A percentile compares a stretch with the other conserved stretches of the same genome.
phyloP scores from a whole-genome alignment of 345 rosid genomes.

The Mangifera indica region DNA sequence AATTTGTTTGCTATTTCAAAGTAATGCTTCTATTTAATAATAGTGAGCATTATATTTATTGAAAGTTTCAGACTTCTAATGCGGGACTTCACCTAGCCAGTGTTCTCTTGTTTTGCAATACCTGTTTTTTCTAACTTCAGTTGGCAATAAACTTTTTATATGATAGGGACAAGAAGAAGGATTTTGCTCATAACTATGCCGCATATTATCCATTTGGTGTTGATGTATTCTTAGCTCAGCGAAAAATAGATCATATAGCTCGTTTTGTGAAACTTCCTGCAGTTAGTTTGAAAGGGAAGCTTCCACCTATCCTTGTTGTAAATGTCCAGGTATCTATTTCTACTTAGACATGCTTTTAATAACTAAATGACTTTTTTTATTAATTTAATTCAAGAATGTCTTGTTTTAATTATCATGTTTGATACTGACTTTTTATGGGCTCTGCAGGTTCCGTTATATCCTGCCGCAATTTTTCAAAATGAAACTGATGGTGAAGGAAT shows the following conservation, averaged over 20 bases:
- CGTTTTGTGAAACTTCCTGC: constrained; percentile 76
- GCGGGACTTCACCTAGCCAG: constrained; percentile 1
- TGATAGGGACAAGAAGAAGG: constrained; percentile 92
- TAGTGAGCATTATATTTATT: neutral
- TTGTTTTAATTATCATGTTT: constrained; percentile 5
- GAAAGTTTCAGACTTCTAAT: constrained; percentile 2
- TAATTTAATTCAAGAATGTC: neutral
- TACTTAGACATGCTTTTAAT: neutral
- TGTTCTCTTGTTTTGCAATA: neutral
- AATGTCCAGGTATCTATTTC: constrained; percentile 71
- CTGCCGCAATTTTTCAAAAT: constrained; percentile 51
- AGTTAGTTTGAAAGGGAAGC: constrained; percentile 47
- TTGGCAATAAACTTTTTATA: constrained; percentile 5
- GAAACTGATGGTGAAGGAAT: constrained; percentile 63
- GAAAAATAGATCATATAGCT: constrained; percentile 78
- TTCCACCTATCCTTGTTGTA: constrained; percentile 76
- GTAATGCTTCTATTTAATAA: constrained; percentile 11
- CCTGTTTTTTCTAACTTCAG: constrained; percentile 5
- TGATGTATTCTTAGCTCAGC: constrained; percentile 69
- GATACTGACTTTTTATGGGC: constrained; percentile 4
- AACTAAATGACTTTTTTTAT: neutral
- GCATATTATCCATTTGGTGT: constrained; percentile 93
- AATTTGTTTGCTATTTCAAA: neutral
- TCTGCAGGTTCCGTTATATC: constrained; percentile 81
- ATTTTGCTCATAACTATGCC: constrained; percentile 66